phyloP scores from a whole-genome alignment of 192 early-diverging fungal genomes.

The Phycomyces nitens region DNA sequence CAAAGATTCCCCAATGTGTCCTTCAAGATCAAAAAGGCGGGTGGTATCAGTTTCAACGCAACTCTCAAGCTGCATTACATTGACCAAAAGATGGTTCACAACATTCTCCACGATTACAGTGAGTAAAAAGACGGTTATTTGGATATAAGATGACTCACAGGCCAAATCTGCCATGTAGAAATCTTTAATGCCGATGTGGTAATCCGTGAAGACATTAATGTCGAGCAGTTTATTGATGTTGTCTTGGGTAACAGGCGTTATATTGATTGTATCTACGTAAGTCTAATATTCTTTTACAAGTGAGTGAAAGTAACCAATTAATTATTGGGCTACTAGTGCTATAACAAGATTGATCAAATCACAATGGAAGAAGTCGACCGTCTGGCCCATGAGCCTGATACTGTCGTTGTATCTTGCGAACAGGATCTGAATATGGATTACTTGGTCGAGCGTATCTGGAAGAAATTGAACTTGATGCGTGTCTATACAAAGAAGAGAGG shows the following conservation, averaged over 20 bases:
- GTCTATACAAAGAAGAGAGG: constrained; percentile 97
- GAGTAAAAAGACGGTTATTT: background rate
- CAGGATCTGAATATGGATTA: constrained; percentile 88
- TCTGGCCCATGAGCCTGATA: constrained; percentile 85
- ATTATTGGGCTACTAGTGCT: constrained; percentile 42
- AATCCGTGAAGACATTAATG: constrained; percentile 92
- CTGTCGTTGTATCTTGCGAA: constrained; percentile 88
- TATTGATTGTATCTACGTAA: constrained; percentile 89
- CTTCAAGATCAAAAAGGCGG: constrained; percentile 97
- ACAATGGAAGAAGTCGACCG: constrained; percentile 93
- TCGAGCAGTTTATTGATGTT: constrained; percentile 99
- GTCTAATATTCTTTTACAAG: too few species aligned
- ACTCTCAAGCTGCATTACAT: constrained; percentile 84
- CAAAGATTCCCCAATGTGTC: constrained; percentile 85
- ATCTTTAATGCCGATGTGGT: constrained; percentile 98
- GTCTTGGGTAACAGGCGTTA: constrained; percentile 97
- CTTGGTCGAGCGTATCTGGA: constrained; percentile 90
- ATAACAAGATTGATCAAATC: constrained; percentile 98
- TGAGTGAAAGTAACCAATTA: background rate
- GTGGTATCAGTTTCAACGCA: constrained; percentile 92
- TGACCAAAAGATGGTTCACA: constrained; percentile 88
- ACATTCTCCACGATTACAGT: constrained; percentile 95
- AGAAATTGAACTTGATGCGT: constrained; percentile 80
- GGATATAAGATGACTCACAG: background rate
- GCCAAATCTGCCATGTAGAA: constrained; percentile 26